Conservation (phyloP, 495 filamentous ascomycete species). For the Platismatia glauca region DNA sequence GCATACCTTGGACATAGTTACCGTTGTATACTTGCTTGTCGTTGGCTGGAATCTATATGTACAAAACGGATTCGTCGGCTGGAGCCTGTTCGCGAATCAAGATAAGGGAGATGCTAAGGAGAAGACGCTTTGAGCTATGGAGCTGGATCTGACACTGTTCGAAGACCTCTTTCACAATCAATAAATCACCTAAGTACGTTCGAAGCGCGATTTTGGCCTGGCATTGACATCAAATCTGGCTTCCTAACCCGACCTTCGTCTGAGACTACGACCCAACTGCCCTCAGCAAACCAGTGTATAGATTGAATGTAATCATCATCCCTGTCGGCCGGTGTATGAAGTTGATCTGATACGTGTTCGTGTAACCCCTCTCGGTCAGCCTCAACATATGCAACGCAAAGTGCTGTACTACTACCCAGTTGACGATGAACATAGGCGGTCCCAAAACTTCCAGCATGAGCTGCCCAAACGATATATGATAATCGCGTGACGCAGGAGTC, state of each 20-base stretch:
- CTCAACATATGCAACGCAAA: constrained; percentile 2
- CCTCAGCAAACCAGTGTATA: background rate
- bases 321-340: background rate
- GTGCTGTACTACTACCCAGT: background rate
- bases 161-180: background rate
- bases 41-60: constrained; percentile 10
- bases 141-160: background rate
- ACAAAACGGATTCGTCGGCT: background rate
- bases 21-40: constrained; percentile 21
- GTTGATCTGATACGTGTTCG: constrained; percentile 3
- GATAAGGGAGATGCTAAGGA: background rate
- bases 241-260: background rate
- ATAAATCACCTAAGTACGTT: background rate
- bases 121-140: background rate
- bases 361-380: background rate
- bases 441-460: background rate
- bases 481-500: background rate
- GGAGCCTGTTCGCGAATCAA: background rate
- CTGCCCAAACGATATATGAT: background rate
- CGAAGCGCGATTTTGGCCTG: background rate
- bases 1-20: constrained; percentile 60
- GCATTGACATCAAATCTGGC: background rate
- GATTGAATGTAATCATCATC: background rate
- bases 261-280: background rate
- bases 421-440: background rate